Percentiles rank a stretch among this genome's conserved stretches.
Conservation (phyloP, 495 filamentous ascomycete genomes). For the Daldinia vernicosa region DNA sequence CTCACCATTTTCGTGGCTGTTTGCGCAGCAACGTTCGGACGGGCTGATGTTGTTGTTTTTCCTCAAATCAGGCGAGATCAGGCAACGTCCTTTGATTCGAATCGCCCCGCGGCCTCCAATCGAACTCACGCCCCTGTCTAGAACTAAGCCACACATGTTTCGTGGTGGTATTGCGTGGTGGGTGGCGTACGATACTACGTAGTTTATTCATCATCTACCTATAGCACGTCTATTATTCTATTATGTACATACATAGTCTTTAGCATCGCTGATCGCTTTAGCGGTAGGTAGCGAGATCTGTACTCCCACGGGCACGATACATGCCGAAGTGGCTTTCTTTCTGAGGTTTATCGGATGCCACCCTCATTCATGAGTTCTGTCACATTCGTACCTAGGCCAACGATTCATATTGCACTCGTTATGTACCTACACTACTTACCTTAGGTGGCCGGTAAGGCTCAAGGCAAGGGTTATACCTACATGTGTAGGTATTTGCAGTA, state of each 20-base stretch:
- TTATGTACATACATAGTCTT: too few relatives aligned
- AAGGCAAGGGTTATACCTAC: neutral
- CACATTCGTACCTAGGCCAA: neutral
- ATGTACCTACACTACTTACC: too few relatives aligned
- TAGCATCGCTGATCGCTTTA: neutral
- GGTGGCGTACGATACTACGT: neutral
- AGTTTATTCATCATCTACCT: neutral
- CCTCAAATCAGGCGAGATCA: neutral
- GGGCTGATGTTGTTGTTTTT: neutral
- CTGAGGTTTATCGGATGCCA: neutral
- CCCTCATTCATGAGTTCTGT: neutral
- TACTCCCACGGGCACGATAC: neutral
- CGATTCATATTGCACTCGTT: neutral
- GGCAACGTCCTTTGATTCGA: conserved; percentile 6
- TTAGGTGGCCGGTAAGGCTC: neutral
- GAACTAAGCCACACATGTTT: conserved; percentile 14
- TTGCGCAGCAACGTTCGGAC: neutral
- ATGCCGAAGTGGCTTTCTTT: neutral
- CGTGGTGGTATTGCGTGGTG: neutral
- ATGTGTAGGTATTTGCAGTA: neutral
- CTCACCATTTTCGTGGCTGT: conserved; percentile 30
- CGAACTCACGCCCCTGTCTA: neutral
- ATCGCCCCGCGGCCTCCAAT: neutral
- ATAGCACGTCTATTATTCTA: neutral
- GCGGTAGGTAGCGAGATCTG: neutral